phyloP scores from a whole-genome alignment of 163 green algal species.

The Volvox carteri region DNA sequence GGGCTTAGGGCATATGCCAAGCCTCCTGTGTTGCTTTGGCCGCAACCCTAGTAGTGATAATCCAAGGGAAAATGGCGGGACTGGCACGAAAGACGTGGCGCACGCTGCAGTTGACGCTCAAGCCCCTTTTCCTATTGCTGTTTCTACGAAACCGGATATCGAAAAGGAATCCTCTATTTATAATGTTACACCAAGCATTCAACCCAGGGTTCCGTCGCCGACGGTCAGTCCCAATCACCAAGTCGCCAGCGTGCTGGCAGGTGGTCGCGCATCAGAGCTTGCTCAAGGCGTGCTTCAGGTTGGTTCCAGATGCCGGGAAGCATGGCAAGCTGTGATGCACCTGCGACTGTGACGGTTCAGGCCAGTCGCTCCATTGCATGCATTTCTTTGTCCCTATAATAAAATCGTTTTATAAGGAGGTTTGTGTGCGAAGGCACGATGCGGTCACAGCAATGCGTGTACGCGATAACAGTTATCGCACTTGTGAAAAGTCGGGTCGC shows the following conservation, averaged over 20 bases:
- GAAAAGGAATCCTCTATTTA: neutral
- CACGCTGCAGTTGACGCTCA: neutral
- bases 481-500: neutral
- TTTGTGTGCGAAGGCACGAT: no score
- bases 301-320: neutral
- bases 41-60: neutral
- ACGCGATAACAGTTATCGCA: neutral
- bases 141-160: neutral
- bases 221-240: neutral
- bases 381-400: neutral
- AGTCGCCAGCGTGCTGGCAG: neutral
- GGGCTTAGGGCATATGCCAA: slow-evolving; percentile 31
- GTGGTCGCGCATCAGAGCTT: neutral
- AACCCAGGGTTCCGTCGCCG: neutral
- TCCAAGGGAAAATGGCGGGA: neutral
- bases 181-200: neutral
- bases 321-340: neutral
- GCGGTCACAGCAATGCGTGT: no score
- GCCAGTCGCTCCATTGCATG: neutral
- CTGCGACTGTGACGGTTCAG: slow-evolving; percentile 24
- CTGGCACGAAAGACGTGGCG: neutral
- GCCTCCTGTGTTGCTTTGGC: slow-evolving; percentile 39
- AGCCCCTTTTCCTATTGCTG: neutral
- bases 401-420: no score
- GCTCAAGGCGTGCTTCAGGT: slow-evolving; percentile 22